Conservation (phyloP, 352 stramenopile species). For the Globisporangium uncinulatum region DNA sequence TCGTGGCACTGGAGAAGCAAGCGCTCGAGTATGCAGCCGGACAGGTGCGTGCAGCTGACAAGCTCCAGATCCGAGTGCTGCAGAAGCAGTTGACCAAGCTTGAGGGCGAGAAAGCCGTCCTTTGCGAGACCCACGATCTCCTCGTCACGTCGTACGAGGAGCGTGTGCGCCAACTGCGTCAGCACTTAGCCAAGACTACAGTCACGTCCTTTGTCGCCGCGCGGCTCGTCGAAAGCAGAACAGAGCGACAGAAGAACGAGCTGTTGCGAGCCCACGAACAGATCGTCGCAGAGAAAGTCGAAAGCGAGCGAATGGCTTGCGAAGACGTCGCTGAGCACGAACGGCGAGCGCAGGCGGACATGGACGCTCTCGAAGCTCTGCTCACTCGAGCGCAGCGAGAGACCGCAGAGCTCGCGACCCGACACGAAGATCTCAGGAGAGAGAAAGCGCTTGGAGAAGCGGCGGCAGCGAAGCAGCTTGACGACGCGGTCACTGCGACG, state of each 20-base stretch:
- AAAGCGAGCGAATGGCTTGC: slow-evolving; percentile 30
- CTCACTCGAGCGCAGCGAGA: slow-evolving; percentile 21
- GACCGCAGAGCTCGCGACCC: slow-evolving; percentile 12
- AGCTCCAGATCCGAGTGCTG: slow-evolving; percentile 30
- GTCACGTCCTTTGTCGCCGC: slow-evolving; percentile 36
- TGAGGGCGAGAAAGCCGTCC: slow-evolving; percentile 2
- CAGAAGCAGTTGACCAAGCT: slow-evolving; percentile 23
- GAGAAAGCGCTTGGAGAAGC: slow-evolving; percentile 20
- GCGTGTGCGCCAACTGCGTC: slow-evolving; percentile 10
- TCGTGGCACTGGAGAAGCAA: slow-evolving; percentile 17
- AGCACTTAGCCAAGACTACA: slow-evolving; percentile 18
- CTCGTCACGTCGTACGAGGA: slow-evolving; percentile 15
- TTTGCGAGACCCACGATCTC: slow-evolving; percentile 1
- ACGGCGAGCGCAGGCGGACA: slow-evolving; percentile 8
- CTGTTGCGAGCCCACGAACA: slow-evolving; percentile 12
- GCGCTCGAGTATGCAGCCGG: slow-evolving; percentile 13
- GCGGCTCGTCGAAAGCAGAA: slow-evolving; percentile 11
- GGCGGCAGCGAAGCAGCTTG: slow-evolving; percentile 1
- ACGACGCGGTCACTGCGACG: slow-evolving; percentile 16
- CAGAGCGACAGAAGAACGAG: slow-evolving; percentile 9
- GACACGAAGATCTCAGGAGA: slow-evolving; percentile 15
- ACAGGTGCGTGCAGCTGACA: slow-evolving; percentile 15
- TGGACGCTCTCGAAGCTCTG: slow-evolving; percentile 11
- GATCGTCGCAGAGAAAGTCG: slow-evolving; percentile 25
- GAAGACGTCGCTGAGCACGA: slow-evolving; percentile 29